phyloP scores from a whole-genome alignment of 345 rosid genomes.

The Populus nigra region DNA sequence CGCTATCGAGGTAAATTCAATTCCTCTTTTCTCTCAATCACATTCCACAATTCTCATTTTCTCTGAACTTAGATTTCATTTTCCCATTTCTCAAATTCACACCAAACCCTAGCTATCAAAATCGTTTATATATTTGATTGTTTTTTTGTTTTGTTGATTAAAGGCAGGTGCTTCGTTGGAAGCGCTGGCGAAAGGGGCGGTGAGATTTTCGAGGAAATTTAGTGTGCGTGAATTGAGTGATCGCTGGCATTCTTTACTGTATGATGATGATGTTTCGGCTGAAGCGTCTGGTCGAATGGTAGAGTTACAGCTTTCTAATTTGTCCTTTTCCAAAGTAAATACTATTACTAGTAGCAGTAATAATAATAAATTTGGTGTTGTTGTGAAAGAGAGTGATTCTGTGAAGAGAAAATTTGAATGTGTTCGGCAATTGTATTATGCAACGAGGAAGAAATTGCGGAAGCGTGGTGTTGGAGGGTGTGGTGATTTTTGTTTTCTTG shows the following conservation, averaged over 20 bases:
- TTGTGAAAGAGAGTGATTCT: slow-evolving; percentile 41
- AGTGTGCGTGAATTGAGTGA: slow-evolving; percentile 66
- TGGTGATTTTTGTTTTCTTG: neutral
- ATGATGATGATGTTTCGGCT: slow-evolving; percentile 72
- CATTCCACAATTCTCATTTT: neutral
- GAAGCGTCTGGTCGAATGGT: slow-evolving; percentile 75
- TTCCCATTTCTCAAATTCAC: no score
- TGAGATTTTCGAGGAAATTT: slow-evolving; percentile 69
- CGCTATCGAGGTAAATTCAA: slow-evolving; percentile 58
- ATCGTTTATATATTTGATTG: no score
- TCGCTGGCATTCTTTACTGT: slow-evolving; percentile 87
- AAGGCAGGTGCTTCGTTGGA: slow-evolving; percentile 97
- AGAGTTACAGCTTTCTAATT: slow-evolving; percentile 43
- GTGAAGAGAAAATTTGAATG: slow-evolving; percentile 67
- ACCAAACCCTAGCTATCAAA: neutral
- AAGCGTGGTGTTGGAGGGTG: neutral
- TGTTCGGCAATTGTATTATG: slow-evolving; percentile 25
- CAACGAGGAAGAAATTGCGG: slow-evolving; percentile 14
- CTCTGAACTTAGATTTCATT: no score
- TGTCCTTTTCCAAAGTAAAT: no score
- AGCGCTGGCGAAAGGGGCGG: slow-evolving; percentile 96
- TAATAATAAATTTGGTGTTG: slow-evolving; percentile 44
- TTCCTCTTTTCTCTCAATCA: neutral
- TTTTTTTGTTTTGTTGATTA: neutral
- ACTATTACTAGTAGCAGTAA: neutral